Conservation (phyloP, 192 early-diverging fungal species). For the Linnemannia hyalina region DNA sequence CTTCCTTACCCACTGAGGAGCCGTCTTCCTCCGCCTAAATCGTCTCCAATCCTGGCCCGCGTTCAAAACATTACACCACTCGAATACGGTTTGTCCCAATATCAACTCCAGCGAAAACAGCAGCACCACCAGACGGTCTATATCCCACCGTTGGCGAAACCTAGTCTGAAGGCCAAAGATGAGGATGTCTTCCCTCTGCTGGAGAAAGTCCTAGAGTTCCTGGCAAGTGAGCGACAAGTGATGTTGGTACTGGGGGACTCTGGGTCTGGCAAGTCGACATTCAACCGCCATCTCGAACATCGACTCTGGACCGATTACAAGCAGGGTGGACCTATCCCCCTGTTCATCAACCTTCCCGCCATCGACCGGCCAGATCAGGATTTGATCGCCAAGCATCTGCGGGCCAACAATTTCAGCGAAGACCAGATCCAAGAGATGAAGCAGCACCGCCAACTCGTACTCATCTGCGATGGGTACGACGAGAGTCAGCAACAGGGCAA, state of each 20-base stretch:
- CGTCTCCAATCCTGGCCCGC: background rate
- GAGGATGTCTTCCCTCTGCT: background rate
- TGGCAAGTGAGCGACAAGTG: background rate
- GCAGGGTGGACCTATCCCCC: background rate
- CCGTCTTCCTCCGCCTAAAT: background rate
- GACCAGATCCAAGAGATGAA: background rate
- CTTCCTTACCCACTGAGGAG: background rate
- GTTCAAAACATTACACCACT: background rate
- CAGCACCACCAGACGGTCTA: background rate
- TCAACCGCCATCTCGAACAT: background rate
- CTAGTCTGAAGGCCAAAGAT: background rate
- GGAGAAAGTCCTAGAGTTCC: background rate
- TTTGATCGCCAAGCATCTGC: background rate
- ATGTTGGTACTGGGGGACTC: background rate
- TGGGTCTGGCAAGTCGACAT: background rate
- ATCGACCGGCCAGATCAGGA: background rate
- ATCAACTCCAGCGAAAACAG: background rate
- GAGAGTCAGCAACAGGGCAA: background rate
- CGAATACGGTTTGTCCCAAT: background rate
- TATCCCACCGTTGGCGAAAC: background rate
- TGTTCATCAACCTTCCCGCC: background rate
- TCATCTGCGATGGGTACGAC: conserved; percentile 4
- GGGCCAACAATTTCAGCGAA: background rate
- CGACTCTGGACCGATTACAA: background rate
- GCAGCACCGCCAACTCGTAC: background rate